Evolutionary conservation across 2,329 filamentous ascomycete species (phyloP).

Genomic region (Fusarium newnesense): DNA sequence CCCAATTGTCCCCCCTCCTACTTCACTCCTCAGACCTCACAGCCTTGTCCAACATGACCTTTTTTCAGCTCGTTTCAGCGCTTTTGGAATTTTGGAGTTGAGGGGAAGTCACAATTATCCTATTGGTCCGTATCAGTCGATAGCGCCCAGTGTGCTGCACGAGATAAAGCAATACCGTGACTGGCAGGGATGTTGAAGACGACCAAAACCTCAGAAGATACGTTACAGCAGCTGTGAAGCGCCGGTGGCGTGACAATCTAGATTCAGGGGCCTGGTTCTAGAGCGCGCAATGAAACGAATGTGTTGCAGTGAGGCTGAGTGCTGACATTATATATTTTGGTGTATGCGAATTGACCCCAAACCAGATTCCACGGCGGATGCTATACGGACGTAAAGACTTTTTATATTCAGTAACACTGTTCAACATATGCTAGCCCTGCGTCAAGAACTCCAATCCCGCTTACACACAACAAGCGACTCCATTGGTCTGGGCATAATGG

Average conservation of each 20-base stretch:
- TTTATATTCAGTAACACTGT: neutral
- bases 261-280: neutral
- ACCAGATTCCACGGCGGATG: neutral
- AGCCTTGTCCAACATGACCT: neutral
- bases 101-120: neutral
- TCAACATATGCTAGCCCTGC: neutral
- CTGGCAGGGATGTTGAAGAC: neutral
- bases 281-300: neutral
- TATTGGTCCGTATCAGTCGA: neutral
- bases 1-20: neutral
- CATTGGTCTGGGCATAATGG: neutral
- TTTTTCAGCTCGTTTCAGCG: neutral
- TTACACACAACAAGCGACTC: neutral
- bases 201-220: too few species aligned
- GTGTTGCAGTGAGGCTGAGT: neutral
- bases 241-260: neutral
- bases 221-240: neutral
- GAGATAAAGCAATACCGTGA: neutral
- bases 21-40: neutral
- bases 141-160: neutral
- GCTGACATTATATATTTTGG: neutral
- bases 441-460: neutral
- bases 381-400: too few species aligned
- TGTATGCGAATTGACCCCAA: neutral
- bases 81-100: neutral